Percentiles rank a stretch among this genome's conserved stretches.
Conservation (phyloP, 345 rosid species). For the Salix exigua region DNA sequence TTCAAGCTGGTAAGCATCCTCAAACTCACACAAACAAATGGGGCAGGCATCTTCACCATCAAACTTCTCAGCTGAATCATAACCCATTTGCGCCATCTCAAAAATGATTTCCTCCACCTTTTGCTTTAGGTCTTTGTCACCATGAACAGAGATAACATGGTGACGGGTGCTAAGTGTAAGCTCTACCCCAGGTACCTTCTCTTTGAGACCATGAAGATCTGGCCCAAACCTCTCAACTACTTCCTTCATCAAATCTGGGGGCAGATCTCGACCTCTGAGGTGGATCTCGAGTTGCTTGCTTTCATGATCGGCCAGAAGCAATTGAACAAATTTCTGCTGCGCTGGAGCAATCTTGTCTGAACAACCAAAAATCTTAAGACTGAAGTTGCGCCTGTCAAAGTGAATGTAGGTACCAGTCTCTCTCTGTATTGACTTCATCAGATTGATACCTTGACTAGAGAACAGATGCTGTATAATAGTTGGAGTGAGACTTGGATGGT, state of each 20-base stretch:
- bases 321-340: conserved; percentile 47
- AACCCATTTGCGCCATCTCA: conserved; percentile 24
- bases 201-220: conserved; percentile 64
- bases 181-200: conserved; percentile 53
- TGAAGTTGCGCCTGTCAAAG: conserved; percentile 48
- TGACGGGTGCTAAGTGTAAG: conserved; percentile 50
- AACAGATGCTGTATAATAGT: conserved; percentile 51
- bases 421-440: conserved; percentile 55
- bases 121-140: conserved; percentile 54
- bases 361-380: conserved; percentile 60
- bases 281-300: conserved; percentile 57
- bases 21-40: conserved; percentile 78
- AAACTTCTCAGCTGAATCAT: conserved; percentile 38
- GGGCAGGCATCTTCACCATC: conserved; percentile 41
- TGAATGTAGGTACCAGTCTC: conserved; percentile 57
- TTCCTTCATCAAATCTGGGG: conserved; percentile 65
- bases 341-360: conserved; percentile 40
- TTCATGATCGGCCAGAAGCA: conserved; percentile 52
- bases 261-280: conserved; percentile 55
- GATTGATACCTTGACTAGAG: conserved; percentile 47
- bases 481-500: conserved; percentile 53
- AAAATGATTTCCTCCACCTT: conserved; percentile 46
- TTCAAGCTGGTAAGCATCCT: conserved; percentile 68
- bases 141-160: conserved; percentile 59
- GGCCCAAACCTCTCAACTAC: conserved; percentile 62